Conservation (phyloP, 495 filamentous ascomycete genomes). For the Glonium stellatum region DNA sequence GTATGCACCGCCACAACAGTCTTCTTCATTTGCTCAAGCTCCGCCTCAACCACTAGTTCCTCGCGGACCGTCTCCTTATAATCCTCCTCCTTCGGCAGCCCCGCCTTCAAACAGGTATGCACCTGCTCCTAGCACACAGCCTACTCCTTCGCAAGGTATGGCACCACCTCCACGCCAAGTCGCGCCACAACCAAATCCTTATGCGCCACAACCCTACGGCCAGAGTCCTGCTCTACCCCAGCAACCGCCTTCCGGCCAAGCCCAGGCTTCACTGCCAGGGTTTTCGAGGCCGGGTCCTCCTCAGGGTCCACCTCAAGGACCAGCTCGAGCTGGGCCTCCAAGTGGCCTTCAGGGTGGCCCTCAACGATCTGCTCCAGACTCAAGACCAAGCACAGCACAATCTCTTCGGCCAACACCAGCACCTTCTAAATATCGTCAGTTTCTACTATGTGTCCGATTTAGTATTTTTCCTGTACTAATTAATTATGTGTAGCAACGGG, state of each 20-base stretch:
- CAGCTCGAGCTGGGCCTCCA: slow-evolving; percentile 39
- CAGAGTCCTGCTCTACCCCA: slow-evolving; percentile 8
- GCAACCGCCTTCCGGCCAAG: slow-evolving; percentile 9
- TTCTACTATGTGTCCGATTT: not conserved
- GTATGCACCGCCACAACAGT: slow-evolving; percentile 52
- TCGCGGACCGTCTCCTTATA: slow-evolving; percentile 81
- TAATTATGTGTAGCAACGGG: slow-evolving; percentile 52
- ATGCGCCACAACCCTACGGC: slow-evolving; percentile 20
- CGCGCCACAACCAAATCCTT: slow-evolving; percentile 36
- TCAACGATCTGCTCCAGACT: slow-evolving; percentile 35
- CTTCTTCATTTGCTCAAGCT: slow-evolving; percentile 54
- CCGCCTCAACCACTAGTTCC: slow-evolving; percentile 48
- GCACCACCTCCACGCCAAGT: slow-evolving; percentile 28
- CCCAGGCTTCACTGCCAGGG: slow-evolving; percentile 24
- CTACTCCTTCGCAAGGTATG: slow-evolving; percentile 23
- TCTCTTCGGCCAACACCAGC: slow-evolving; percentile 37
- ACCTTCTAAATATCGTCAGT: slow-evolving; percentile 58
- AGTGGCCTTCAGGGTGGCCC: slow-evolving; percentile 34
- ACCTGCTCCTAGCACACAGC: slow-evolving; percentile 54
- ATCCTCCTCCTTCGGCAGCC: slow-evolving; percentile 66
- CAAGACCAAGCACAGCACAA: slow-evolving; percentile 48
- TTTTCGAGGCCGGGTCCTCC: slow-evolving; percentile 39
- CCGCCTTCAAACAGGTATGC: slow-evolving; percentile 80
- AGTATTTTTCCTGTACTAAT: slow-evolving; percentile 16
- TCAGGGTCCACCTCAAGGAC: slow-evolving; percentile 38